A percentile compares a stretch with the other conserved stretches of the same genome.
Conservation (phyloP, 768 basidiomycete genomes). For the Leucosporidium yakuticum region DNA sequence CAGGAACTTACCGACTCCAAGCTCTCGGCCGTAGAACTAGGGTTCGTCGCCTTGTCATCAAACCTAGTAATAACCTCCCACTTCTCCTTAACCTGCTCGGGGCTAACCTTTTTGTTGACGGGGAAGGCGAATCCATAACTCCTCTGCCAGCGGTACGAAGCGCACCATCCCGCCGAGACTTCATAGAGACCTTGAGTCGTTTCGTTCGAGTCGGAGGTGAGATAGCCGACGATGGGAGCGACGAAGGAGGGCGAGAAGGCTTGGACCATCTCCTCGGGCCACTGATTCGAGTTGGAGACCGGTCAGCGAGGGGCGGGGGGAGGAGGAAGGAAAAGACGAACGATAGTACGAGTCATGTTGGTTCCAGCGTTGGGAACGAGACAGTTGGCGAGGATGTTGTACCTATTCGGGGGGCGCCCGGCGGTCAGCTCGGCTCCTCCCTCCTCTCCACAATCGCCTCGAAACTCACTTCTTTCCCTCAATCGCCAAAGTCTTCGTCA, state of each 20-base stretch:
- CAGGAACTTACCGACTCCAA: constrained; percentile 57
- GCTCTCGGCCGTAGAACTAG: constrained; percentile 65
- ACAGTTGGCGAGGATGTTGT: constrained; percentile 77
- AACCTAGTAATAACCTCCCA: constrained; percentile 83
- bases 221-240: constrained; percentile 85
- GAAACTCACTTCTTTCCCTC: constrained; percentile 64
- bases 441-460: too few relatives aligned
- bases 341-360: constrained; percentile 25
- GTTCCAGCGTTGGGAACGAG: constrained; percentile 38
- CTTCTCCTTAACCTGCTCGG: constrained; percentile 71
- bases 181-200: constrained; percentile 76
- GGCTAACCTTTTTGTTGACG: constrained; percentile 62
- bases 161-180: constrained; percentile 83
- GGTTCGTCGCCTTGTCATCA: constrained; percentile 77
- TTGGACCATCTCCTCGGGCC: constrained; percentile 42
- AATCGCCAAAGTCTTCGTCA: constrained; percentile 82
- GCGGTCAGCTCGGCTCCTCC: too few relatives aligned
- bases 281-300: constrained; percentile 43
- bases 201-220: constrained; percentile 70
- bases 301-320: constrained; percentile 48
- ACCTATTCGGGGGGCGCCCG: constrained; percentile 39
- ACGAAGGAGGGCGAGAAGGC: constrained; percentile 72
- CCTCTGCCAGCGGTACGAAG: constrained; percentile 87
- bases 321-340: background rate
- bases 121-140: constrained; percentile 84